Evolutionary conservation across 2,329 filamentous ascomycete genomes (phyloP), one percentile per base, ranked within the genome.

Genomic region (Xylaria sp.): DNA sequence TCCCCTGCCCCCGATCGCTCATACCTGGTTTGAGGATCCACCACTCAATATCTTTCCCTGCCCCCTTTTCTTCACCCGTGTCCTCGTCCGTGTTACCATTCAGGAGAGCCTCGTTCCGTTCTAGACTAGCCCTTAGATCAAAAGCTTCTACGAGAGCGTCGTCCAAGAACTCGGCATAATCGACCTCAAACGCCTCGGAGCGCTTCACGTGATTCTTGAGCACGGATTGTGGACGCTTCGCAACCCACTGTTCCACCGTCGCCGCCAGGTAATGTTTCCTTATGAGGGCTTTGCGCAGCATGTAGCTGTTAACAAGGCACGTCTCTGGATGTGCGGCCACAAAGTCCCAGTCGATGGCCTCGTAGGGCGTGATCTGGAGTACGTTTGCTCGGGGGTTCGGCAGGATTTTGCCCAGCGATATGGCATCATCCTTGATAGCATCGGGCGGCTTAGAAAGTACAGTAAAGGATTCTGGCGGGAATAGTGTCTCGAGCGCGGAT

Each of bases 11-110:
- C 28, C 95, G 88, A 78, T 99, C 96, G 79, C 94, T 97, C 96
- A 99, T 98, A 9, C 95, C 92, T 0, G 96, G 95, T 82, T 99
- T 99, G 68, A 99, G 81, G 73, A 99, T 98, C 96, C 96, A 99
- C 95, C 95, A 99, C 78, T 97, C 90, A 68, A 87, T 86, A 51
- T 86, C 82, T 36, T 65, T 51, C 23, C 12, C 55, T 66, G 23
- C 64, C 70, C 58, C 72, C 12, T 66, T 78, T 95, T 89, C 80
- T 73, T 66, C 68, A 25, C 15, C 41, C 39, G 64, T 51, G 9
- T 41, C 52, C 0, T 64, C 56, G 9, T 41, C 43, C 2, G 13
- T 18, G 36, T 10, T 59, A 1, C 33, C 33, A 36, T 66, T 69
- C 13, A 72, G 25, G 33, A 66, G 72, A 15, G 80, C 81, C 59